A percentile compares a stretch with the other conserved stretches of the same genome.
These are phyloP conservation scores for Boletus patriciae DNA, from an alignment of 768 basidiomycete genomes.

Conservation along the genomic window DNA sequence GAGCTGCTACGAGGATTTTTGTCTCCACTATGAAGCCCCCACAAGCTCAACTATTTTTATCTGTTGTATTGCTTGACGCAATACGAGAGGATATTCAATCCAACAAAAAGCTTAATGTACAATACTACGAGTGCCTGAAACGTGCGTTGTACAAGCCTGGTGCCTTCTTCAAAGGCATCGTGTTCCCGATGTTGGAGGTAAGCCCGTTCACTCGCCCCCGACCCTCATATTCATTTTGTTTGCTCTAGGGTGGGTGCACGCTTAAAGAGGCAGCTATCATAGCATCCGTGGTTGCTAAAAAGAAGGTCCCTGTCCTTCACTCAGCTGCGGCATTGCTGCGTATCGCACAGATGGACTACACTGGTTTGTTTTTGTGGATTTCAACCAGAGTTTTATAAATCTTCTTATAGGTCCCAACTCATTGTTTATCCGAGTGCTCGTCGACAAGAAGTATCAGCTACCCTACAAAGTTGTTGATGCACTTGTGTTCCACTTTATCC, in stretches of 20 bases:
- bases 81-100: constrained; percentile 85
- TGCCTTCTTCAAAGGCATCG: constrained; percentile 97
- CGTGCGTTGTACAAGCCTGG: constrained; percentile 93
- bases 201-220: constrained; percentile 25
- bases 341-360: constrained; percentile 95
- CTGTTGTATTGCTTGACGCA: constrained; percentile 88
- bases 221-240: constrained; percentile 30
- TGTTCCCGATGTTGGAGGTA: constrained; percentile 94
- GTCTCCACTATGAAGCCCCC: constrained; percentile 96
- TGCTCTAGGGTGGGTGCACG: constrained; percentile 70
- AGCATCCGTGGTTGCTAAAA: constrained; percentile 86
- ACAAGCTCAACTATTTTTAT: constrained; percentile 89
- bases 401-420: constrained; percentile 73
- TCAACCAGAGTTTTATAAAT: not conserved
- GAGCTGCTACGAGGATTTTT: constrained; percentile 92
- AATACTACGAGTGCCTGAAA: constrained; percentile 92
- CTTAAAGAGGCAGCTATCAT: constrained; percentile 94
- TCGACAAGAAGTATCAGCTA: constrained; percentile 97
- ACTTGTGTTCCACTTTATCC: constrained; percentile 97
- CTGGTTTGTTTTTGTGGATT: constrained; percentile 50
- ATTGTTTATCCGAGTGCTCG: constrained; percentile 91
- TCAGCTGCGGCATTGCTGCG: constrained; percentile 93
- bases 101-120: constrained; percentile 87
- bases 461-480: constrained; percentile 98
- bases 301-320: constrained; percentile 94